Conservation (phyloP, 106 monocot genomes). For the Acorus gramineus region DNA sequence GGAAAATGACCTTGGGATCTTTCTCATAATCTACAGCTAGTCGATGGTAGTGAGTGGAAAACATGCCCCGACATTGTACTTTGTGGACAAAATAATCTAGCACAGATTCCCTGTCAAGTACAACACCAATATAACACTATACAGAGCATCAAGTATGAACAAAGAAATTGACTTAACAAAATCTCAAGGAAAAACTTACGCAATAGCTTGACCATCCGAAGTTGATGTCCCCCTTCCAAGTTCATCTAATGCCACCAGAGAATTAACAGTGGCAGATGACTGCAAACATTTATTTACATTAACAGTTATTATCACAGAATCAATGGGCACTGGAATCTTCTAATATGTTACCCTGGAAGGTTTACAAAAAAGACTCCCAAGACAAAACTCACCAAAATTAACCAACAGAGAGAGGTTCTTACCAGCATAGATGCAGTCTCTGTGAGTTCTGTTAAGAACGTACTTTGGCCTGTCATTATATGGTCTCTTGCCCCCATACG, state of each 20-base stretch:
- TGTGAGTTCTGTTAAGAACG: slow-evolving; percentile 84
- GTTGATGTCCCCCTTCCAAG: slow-evolving; percentile 96
- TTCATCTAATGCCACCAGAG: slow-evolving; percentile 89
- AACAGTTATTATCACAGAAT: not conserved
- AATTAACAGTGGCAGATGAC: slow-evolving; percentile 74
- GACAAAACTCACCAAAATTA: slow-evolving; percentile 3
- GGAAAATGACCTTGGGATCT: slow-evolving; percentile 33
- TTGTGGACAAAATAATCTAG: slow-evolving; percentile 56
- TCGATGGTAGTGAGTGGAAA: slow-evolving; percentile 92
- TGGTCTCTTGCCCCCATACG: slow-evolving; percentile 92
- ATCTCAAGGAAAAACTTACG: slow-evolving; percentile 32
- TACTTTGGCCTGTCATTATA: slow-evolving; percentile 90
- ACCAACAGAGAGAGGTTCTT: no score
- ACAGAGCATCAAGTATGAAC: not conserved
- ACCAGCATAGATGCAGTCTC: slow-evolving; percentile 93
- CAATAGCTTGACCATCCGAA: slow-evolving; percentile 98
- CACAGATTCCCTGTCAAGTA: slow-evolving; percentile 50
- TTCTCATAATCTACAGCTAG: slow-evolving; percentile 62
- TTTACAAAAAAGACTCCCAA: not conserved
- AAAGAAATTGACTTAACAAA: not conserved
- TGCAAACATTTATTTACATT: slow-evolving; percentile 18
- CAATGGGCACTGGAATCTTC: no score
- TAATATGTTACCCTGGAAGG: no score
- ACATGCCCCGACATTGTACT: slow-evolving; percentile 70
- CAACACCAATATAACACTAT: not conserved